Conservation (phyloP, 495 filamentous ascomycete species). For the Aspergillus saccharolyticus region DNA sequence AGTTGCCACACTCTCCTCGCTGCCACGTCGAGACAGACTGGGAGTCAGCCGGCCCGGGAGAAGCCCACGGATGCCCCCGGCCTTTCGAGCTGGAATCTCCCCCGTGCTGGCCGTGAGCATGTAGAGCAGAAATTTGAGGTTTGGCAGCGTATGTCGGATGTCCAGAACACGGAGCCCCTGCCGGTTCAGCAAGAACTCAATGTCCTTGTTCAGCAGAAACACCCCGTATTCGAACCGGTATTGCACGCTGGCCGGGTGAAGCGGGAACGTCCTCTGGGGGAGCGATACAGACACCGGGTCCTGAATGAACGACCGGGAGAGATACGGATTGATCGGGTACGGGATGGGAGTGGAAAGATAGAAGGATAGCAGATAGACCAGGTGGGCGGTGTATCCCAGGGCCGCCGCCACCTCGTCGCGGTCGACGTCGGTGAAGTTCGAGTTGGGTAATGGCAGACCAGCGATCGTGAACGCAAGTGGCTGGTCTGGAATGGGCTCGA, state of each 20-base stretch:
- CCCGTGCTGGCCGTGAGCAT: slow-evolving; percentile 73
- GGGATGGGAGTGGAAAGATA: slow-evolving; percentile 77
- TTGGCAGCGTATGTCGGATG: slow-evolving; percentile 84
- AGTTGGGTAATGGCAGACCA: slow-evolving; percentile 70
- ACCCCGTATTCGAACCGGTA: slow-evolving; percentile 94
- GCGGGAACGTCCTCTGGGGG: slow-evolving; percentile 67
- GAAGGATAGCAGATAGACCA: slow-evolving; percentile 71
- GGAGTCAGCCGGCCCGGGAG: slow-evolving; percentile 33
- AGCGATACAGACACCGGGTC: slow-evolving; percentile 72
- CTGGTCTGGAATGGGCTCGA: slow-evolving; percentile 57
- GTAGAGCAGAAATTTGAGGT: slow-evolving; percentile 88
- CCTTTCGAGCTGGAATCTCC: slow-evolving; percentile 72
- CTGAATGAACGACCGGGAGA: slow-evolving; percentile 69
- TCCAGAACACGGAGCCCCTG: slow-evolving; percentile 74
- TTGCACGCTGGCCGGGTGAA: slow-evolving; percentile 70
- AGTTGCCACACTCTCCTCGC: slow-evolving; percentile 37
- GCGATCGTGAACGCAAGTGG: slow-evolving; percentile 75
- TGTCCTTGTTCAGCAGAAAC: slow-evolving; percentile 89
- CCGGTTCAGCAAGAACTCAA: slow-evolving; percentile 76
- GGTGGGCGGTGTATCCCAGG: slow-evolving; percentile 73
- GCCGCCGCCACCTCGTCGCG: slow-evolving; percentile 72
- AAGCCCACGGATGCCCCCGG: slow-evolving; percentile 67
- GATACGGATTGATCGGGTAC: slow-evolving; percentile 69
- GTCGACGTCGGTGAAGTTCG: slow-evolving; percentile 58
- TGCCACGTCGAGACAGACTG: slow-evolving; percentile 34